A percentile compares a stretch with the other conserved stretches of the same genome.
phyloP scores from a whole-genome alignment of 2,329 filamentous ascomycete genomes.

The Aspergillus melleus region DNA sequence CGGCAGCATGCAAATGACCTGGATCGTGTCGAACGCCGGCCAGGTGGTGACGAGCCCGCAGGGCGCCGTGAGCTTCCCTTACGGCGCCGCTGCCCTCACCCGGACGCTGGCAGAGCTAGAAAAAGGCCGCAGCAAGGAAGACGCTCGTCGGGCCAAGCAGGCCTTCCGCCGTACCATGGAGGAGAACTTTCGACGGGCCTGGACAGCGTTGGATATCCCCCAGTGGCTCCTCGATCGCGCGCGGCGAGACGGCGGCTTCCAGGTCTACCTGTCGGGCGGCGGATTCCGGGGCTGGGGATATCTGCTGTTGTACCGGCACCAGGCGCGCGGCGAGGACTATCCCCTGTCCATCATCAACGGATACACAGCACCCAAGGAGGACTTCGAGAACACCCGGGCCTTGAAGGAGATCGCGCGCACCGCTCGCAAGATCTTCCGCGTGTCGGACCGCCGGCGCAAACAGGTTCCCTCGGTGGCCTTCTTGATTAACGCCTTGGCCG shows the following conservation, averaged over 20 bases:
- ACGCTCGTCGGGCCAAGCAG: conserved; percentile 43
- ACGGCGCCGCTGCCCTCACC: conserved; percentile 66
- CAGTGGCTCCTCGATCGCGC: conserved; percentile 49
- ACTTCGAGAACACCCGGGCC: conserved; percentile 29
- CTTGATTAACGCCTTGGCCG: conserved; percentile 70
- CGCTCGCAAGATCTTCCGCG: conserved; percentile 57
- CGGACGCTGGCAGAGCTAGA: conserved; percentile 54
- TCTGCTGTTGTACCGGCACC: conserved; percentile 75
- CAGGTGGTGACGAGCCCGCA: conserved; percentile 52
- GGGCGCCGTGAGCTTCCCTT: conserved; percentile 65
- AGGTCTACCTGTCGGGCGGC: conserved; percentile 81
- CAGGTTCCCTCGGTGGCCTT: conserved; percentile 83
- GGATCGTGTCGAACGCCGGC: conserved; percentile 58
- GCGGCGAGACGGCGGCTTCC: conserved; percentile 53
- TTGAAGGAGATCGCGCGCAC: conserved; percentile 28
- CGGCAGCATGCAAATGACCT: conserved; percentile 67
- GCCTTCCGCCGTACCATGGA: conserved; percentile 46
- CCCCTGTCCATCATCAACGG: conserved; percentile 79
- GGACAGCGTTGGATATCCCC: conserved; percentile 59
- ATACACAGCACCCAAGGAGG: conserved; percentile 59
- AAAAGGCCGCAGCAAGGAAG: conserved; percentile 37
- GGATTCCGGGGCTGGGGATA: conserved; percentile 88
- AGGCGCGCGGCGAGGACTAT: conserved; percentile 63
- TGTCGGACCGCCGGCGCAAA: conserved; percentile 72
- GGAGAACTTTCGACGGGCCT: conserved; percentile 59